phyloP scores from a whole-genome alignment of 2,329 filamentous ascomycete species.

The Diaporthe vexans region DNA sequence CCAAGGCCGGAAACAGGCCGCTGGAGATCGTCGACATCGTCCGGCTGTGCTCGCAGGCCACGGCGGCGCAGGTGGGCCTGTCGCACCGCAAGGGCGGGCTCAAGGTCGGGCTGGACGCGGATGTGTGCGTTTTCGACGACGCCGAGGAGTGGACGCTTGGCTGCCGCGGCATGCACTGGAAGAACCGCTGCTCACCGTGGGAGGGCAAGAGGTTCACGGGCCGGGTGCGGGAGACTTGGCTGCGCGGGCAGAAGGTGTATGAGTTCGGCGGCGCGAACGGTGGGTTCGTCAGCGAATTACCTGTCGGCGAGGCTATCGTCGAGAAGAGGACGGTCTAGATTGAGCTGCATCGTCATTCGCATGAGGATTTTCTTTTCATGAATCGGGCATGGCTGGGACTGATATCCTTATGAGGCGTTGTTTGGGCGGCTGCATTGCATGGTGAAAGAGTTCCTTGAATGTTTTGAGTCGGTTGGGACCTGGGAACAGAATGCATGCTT shows the following conservation, averaged over 20 bases:
- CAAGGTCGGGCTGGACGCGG: slow-evolving; percentile 85
- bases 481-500: background rate
- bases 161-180: slow-evolving; percentile 88
- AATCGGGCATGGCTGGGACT: background rate
- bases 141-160: slow-evolving; percentile 81
- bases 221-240: slow-evolving; percentile 87
- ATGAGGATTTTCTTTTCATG: background rate
- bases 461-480: background rate
- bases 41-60: slow-evolving; percentile 87
- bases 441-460: background rate
- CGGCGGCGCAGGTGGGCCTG: slow-evolving; percentile 89
- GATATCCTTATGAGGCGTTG: slow-evolving; percentile 20
- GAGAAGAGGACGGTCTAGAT: slow-evolving; percentile 66
- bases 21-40: slow-evolving; percentile 82
- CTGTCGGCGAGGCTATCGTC: slow-evolving; percentile 68
- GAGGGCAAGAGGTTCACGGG: slow-evolving; percentile 84
- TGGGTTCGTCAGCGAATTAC: slow-evolving; percentile 64
- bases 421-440: slow-evolving; percentile 31
- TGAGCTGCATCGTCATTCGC: background rate
- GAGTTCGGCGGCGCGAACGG: slow-evolving; percentile 68
- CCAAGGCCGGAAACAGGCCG: slow-evolving; percentile 64
- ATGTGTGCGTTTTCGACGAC: slow-evolving; percentile 94
- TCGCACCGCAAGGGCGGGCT: slow-evolving; percentile 86
- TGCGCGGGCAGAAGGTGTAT: slow-evolving; percentile 83
- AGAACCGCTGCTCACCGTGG: slow-evolving; percentile 93